These are phyloP conservation scores for Citrus unshiu DNA, from an alignment of 345 rosid species.

Conservation along the genomic window DNA sequence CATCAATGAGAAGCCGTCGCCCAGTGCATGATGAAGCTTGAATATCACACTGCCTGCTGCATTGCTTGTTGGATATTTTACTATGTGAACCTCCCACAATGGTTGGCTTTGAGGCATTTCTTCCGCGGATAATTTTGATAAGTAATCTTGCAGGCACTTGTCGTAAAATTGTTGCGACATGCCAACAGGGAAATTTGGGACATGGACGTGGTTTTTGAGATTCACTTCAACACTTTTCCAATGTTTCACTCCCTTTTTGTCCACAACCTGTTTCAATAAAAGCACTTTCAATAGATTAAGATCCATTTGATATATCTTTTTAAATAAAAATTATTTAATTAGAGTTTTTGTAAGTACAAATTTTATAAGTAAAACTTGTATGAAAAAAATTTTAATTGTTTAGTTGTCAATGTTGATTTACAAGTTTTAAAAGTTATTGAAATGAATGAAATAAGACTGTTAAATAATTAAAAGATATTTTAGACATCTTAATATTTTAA, in stretches of 20 bases:
- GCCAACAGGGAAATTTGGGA: conserved; percentile 17
- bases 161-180: conserved; percentile 22
- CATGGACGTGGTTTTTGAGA: conserved; percentile 13
- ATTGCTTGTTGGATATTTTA: conserved; percentile 26
- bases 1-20: conserved; percentile 42
- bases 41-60: conserved; percentile 25
- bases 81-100: conserved; percentile 34
- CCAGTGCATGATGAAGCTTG: conserved; percentile 39
- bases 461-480: too few relatives aligned
- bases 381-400: too few relatives aligned
- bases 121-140: conserved; percentile 14
- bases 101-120: conserved; percentile 19
- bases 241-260: conserved; percentile 19
- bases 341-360: too few relatives aligned
- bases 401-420: too few relatives aligned
- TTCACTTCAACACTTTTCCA: conserved; percentile 38
- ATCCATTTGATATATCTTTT: too few relatives aligned
- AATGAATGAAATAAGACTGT: too few relatives aligned
- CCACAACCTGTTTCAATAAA: conserved; percentile 22
- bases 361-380: too few relatives aligned
- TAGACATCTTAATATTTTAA: too few relatives aligned
- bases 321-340: too few relatives aligned
- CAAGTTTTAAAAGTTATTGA: too few relatives aligned
- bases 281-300: too few relatives aligned
- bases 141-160: conserved; percentile 14